Evolutionary conservation across 768 basidiomycete species (phyloP).

Genomic region (Neoboletus magnificus): DNA sequence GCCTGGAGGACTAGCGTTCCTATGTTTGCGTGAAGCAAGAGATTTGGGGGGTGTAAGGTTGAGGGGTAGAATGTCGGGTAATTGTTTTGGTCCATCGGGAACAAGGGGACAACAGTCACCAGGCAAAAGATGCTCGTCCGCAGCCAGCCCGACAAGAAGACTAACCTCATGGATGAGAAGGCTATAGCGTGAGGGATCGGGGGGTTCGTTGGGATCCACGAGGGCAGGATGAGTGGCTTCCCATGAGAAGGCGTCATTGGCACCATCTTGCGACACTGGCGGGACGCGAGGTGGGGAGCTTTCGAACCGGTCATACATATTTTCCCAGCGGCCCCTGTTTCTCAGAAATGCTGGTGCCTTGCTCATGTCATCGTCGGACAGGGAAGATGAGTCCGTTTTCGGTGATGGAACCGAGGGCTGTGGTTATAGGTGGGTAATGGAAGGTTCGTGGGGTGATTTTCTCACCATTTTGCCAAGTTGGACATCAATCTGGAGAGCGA

Average conservation of each 20-base stretch:
- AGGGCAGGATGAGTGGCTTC: slow-evolving; percentile 6
- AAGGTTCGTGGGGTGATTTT: neutral
- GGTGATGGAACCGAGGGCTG: neutral
- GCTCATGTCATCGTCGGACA: slow-evolving; percentile 13
- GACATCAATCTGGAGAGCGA: slow-evolving; percentile 6
- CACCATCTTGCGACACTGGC: neutral
- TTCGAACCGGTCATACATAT: slow-evolving; percentile 6
- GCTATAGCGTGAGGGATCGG: slow-evolving; percentile 24
- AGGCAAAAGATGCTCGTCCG: slow-evolving; percentile 10
- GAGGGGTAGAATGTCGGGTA: slow-evolving; percentile 17
- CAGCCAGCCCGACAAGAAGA: slow-evolving; percentile 29
- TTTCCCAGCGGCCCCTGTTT: slow-evolving; percentile 10
- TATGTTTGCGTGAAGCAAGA: slow-evolving; percentile 10
- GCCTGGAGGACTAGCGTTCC: neutral
- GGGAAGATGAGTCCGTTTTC: neutral
- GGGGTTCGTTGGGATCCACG: neutral
- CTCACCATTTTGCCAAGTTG: slow-evolving; percentile 4
- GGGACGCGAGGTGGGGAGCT: slow-evolving; percentile 5
- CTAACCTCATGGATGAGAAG: slow-evolving; percentile 32
- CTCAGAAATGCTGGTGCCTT: slow-evolving; percentile 15
- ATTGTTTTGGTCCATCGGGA: neutral
- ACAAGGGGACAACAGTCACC: neutral
- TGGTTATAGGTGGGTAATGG: slow-evolving; percentile 1
- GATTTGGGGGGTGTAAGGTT: slow-evolving; percentile 19
- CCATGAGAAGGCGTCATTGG: slow-evolving; percentile 15